phyloP scores from a whole-genome alignment of 2,329 filamentous ascomycete genomes.

The Fusarium hostae region DNA sequence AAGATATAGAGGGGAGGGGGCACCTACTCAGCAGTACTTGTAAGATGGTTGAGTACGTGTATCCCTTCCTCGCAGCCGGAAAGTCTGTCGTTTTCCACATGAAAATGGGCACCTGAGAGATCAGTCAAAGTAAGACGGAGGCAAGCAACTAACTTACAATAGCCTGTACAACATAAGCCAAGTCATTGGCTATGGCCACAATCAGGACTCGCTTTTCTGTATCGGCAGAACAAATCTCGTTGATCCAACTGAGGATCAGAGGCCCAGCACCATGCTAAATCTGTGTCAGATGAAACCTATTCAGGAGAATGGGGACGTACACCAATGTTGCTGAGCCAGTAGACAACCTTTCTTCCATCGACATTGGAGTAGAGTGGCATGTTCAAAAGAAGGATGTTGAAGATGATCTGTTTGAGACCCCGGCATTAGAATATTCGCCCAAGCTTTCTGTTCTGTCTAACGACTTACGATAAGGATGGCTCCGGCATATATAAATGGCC shows the following conservation, averaged over 20 bases:
- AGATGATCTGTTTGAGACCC: slow-evolving; percentile 10
- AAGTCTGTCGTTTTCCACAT: slow-evolving; percentile 5
- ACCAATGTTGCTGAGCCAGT: slow-evolving; percentile 37
- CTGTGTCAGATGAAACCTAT: no score
- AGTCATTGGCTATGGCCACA: slow-evolving; percentile 18
- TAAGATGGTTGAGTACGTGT: background rate
- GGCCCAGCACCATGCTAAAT: slow-evolving; percentile 23
- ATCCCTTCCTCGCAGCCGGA: background rate
- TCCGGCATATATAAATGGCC: slow-evolving; percentile 36
- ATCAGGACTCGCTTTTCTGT: slow-evolving; percentile 37
- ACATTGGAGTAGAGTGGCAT: slow-evolving; percentile 32
- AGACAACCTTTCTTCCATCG: slow-evolving; percentile 22
- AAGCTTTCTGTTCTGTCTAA: accelerated
- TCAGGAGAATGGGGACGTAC: slow-evolving; percentile 9
- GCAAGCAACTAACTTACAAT: background rate
- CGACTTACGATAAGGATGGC: slow-evolving; percentile 22
- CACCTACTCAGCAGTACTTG: background rate
- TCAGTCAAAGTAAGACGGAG: background rate
- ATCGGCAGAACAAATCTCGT: slow-evolving; percentile 35
- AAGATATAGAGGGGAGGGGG: no score
- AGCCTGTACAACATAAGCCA: slow-evolving; percentile 34
- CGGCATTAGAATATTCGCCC: background rate
- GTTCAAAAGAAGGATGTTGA: slow-evolving; percentile 12
- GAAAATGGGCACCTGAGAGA: background rate
- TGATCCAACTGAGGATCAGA: slow-evolving; percentile 40